Conservation (phyloP, 208 protist genomes). For the Crithidia acanthocephali region DNA sequence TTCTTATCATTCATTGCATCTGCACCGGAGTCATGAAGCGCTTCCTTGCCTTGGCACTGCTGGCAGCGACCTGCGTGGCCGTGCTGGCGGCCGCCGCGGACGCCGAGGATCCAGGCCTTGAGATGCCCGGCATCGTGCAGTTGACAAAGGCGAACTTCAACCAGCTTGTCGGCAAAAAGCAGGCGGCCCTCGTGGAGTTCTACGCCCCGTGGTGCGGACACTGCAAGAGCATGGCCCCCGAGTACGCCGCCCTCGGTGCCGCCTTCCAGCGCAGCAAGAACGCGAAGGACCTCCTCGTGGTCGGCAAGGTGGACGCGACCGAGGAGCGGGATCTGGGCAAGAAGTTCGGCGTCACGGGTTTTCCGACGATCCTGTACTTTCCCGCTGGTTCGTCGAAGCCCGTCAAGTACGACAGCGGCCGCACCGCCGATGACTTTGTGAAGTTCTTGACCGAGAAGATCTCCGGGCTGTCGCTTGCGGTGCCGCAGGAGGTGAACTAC, state of each 20-base stretch:
- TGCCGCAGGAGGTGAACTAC: constrained; percentile 37
- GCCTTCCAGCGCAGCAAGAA: constrained; percentile 34
- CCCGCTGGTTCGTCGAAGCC: constrained; percentile 44
- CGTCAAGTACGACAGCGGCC: constrained; percentile 41
- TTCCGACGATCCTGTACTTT: constrained; percentile 82
- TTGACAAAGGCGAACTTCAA: constrained; percentile 65
- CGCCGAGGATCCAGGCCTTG: constrained; percentile 33
- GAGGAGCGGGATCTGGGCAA: constrained; percentile 43
- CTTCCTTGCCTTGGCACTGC: constrained; percentile 7
- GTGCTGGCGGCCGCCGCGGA: constrained; percentile 6
- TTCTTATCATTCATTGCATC: background rate
- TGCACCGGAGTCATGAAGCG: constrained; percentile 4
- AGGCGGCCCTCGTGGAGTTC: constrained; percentile 76
- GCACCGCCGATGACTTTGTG: constrained; percentile 43
- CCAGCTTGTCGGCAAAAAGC: constrained; percentile 46
- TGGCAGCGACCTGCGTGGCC: constrained; percentile 20
- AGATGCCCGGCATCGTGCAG: constrained; percentile 45
- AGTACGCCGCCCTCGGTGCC: constrained; percentile 39
- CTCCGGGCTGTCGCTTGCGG: constrained; percentile 18
- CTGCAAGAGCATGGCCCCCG: constrained; percentile 67
- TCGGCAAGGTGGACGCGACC: constrained; percentile 78
- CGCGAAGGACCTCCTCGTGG: constrained; percentile 42
- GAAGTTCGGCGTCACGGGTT: constrained; percentile 50
- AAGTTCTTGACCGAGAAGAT: constrained; percentile 47
- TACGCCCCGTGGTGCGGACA: constrained; percentile 92